Base-by-base conservation (phyloP, 148 eudicot genomes). In the Heliamphora exappendiculata region DNA sequence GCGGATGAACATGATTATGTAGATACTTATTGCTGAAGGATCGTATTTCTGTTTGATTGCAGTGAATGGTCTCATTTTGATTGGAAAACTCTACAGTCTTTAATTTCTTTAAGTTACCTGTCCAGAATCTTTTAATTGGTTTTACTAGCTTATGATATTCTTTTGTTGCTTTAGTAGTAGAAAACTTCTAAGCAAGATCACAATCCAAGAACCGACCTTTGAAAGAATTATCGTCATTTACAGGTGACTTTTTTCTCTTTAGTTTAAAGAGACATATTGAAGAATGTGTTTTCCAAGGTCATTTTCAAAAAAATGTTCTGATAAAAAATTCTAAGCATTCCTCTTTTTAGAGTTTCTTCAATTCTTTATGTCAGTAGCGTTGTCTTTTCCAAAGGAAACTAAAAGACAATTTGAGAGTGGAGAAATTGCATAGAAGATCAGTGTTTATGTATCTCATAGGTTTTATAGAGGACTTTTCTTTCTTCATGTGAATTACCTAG, bases 141-240 rank as follows among this genome's bases (percentile, higher is more conserved):
- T 28, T 19, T 60, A 60, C 66, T n/a, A 47, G 50, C 57, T 77
- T 57, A 2, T 76, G 29, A 69, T 12, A 69, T 45, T 13, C 33
- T 68, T 70, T 78, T 14, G 9, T 77, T 51, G 45, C 11, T 24
- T 19, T 75, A 78, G 81, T 78, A 76, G 87, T 9, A 74, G 86
- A 75, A 92, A 88, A 81, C 84, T 95, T 79, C 70, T 87, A 75
- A 85, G 90, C 82, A 89, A 89, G 85, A 88, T 84, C 73, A 91
- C 91, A 36, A 92, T 92, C 75, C 99, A 95, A 80, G 99, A 95
- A 78, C 99, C 99, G 45, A 95, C 99, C 24, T 92, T 92, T 82
- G 99, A 95, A 82, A 87, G 99, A 85, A 95, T 95, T 41, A 95
- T 95, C 75, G 99, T 95, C 79, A 91, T 95, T 68, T 95, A 95